These are phyloP conservation scores for Lecanicillium sp. DNA, from an alignment of 2,329 filamentous ascomycete species.

Conservation along the genomic window DNA sequence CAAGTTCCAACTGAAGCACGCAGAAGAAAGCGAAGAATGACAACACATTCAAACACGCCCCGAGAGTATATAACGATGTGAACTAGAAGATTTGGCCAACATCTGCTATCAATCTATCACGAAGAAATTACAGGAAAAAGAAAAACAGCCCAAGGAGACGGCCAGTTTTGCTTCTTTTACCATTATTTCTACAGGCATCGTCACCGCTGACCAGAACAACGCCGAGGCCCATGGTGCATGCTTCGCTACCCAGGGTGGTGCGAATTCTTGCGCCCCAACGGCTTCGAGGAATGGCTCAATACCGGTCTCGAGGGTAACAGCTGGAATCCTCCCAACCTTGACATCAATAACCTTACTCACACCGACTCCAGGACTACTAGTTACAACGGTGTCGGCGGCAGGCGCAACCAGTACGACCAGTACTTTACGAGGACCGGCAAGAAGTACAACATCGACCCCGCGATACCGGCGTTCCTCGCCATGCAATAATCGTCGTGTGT, in stretches of 20 bases:
- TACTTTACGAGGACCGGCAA: conserved; percentile 27
- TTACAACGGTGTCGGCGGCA: conserved; percentile 22
- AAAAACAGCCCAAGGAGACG: too few relatives aligned
- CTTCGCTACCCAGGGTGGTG: conserved; percentile 18
- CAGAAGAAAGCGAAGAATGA: too few relatives aligned
- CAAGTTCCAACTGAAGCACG: too few relatives aligned
- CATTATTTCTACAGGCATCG: background rate
- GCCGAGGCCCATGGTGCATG: conserved; percentile 19
- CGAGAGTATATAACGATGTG: too few relatives aligned
- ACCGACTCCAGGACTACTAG: conserved; percentile 21
- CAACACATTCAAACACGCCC: too few relatives aligned
- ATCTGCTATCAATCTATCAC: too few relatives aligned
- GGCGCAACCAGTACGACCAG: conserved; percentile 27
- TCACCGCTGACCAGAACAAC: conserved; percentile 8
- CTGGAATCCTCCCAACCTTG: conserved; percentile 30
- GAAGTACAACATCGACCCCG: conserved; percentile 28
- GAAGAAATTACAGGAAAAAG: too few relatives aligned
- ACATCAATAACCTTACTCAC: conserved; percentile 24
- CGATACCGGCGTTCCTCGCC: conserved; percentile 29
- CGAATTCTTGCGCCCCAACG: conserved; percentile 20
- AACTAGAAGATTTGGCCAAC: too few relatives aligned
- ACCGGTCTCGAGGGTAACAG: conserved; percentile 23
- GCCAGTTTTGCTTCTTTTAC: background rate
- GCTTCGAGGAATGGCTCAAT: conserved; percentile 27
- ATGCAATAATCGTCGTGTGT: conserved; percentile 32